Percentiles rank a stretch among this genome's conserved stretches.
Conservation (phyloP, 2,329 filamentous ascomycete species). For the Aspergillus puulaauensis region DNA sequence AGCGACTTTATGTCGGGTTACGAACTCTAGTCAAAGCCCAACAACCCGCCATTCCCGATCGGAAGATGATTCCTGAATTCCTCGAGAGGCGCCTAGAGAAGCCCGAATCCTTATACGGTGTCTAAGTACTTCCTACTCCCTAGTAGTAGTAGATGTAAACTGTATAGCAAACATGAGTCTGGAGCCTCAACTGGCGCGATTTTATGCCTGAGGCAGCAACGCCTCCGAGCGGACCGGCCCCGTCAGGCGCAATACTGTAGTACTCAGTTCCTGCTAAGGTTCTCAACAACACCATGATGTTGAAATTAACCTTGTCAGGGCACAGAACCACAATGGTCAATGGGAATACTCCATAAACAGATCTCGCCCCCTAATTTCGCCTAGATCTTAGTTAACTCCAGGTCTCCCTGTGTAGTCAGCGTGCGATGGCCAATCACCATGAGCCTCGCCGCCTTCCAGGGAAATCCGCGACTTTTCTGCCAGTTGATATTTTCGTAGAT, state of each 20-base stretch:
- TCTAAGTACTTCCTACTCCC: too few relatives aligned
- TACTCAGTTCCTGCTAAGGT: not conserved
- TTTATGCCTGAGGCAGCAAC: not conserved
- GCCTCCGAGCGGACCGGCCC: not conserved
- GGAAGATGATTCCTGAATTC: not conserved
- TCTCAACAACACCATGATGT: not conserved
- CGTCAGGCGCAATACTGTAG: not conserved
- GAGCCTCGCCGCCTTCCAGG: conserved; percentile 1
- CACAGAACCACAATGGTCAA: not conserved
- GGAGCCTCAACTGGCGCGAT: not conserved
- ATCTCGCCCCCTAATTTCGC: not conserved
- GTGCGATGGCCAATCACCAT: not conserved
- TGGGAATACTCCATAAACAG: not conserved
- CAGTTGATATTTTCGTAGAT: conserved; percentile 3
- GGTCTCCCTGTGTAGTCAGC: not conserved
- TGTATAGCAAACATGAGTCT: too few relatives aligned
- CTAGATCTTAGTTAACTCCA: not conserved
- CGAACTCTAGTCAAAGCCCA: not conserved
- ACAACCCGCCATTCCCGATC: not conserved
- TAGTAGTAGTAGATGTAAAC: too few relatives aligned
- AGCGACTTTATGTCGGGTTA: not conserved
- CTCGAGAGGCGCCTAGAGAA: not conserved
- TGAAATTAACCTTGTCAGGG: not conserved
- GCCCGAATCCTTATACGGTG: not conserved
- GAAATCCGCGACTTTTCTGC: conserved; percentile 6